phyloP scores from a whole-genome alignment of 2,329 filamentous ascomycete species.

The Pyrenophora tritici-repentis region DNA sequence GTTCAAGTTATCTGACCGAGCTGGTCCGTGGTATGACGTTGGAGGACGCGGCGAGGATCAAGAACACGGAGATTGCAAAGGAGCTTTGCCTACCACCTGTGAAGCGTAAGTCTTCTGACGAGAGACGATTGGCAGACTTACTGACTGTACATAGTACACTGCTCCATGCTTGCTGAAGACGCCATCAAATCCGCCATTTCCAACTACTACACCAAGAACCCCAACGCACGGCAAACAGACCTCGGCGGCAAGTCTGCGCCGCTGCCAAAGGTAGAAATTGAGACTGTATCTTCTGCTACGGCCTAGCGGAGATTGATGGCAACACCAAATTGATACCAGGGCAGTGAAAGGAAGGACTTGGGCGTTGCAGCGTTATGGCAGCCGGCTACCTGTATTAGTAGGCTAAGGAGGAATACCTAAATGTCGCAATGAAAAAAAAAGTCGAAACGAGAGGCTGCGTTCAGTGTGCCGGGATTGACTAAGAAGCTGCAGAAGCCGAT shows the following conservation, averaged over 20 bases:
- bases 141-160: slow-evolving; percentile 68
- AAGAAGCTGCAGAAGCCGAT: not conserved
- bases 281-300: slow-evolving; percentile 54
- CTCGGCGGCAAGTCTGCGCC: slow-evolving; percentile 74
- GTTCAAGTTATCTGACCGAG: slow-evolving; percentile 91
- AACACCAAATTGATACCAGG: slow-evolving; percentile 31
- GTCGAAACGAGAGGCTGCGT: not conserved
- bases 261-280: slow-evolving; percentile 68
- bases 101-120: slow-evolving; percentile 66
- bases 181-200: slow-evolving; percentile 90
- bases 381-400: slow-evolving; percentile 13
- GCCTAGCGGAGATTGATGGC: slow-evolving; percentile 33
- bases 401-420: slow-evolving; percentile 6
- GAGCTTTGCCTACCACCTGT: slow-evolving; percentile 89
- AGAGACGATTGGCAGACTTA: not conserved
- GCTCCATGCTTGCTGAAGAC: slow-evolving; percentile 90
- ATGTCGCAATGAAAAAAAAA: slow-evolving; percentile 8
- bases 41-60: slow-evolving; percentile 88
- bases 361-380: slow-evolving; percentile 19
- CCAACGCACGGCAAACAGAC: slow-evolving; percentile 72
- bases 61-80: slow-evolving; percentile 98
- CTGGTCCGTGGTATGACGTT: slow-evolving; percentile 94
- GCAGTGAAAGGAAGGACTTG: slow-evolving; percentile 1
- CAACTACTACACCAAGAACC: slow-evolving; percentile 92
- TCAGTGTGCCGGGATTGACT: no score